Base-by-base conservation (phyloP, 257 asterid species). In the Solanum etuberosum region DNA sequence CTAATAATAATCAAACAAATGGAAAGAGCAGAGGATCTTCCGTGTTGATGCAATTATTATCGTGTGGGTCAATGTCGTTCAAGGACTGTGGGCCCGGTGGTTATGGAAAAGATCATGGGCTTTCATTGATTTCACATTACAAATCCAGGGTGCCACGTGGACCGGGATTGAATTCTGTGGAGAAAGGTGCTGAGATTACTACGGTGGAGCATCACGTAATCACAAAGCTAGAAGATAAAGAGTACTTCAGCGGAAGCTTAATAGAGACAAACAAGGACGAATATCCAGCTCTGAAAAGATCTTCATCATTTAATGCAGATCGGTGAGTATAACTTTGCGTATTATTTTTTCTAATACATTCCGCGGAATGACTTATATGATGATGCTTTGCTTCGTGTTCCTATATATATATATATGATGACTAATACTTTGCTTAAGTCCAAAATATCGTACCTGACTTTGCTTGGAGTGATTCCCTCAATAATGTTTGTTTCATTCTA, bases 241-340 rank as follows among this genome's bases (percentile, higher is more conserved):
- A 93, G 77, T 94, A 94, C 90, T 95, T 93, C 43, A 94, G 97
- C 70, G 96, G 96, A 68, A 94, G 96, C 91, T 61, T 94, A 29
- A 92, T 92, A 84, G 94, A 93, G 92, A 92, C 94, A 40, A 96
- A 86, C 87, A 93, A 92, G 91, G 92, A 90, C 70, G 91, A 90
- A 84, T 87, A 92, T 86, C 94, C 95, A 12, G 88, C 87, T 82
- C 89, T 95, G 32, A 94, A 93, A 83, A 93, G 97, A 88, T 96
- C 98, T 85, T 93, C 92, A 72, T 96, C 99, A 27, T 96, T 91
- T 92, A 93, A 91, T 87, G 98, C 96, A 40, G 95, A 90, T 85
- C 92, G 98, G 92, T 94, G 87, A 92, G 92, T 88, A 38, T 37
- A 12, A 25, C 38, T 80, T 1, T 0, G 1, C 18, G 0, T 27